Conservation (phyloP, 768 basidiomycete species). For the Porphyrellus cyaneotinctus region DNA sequence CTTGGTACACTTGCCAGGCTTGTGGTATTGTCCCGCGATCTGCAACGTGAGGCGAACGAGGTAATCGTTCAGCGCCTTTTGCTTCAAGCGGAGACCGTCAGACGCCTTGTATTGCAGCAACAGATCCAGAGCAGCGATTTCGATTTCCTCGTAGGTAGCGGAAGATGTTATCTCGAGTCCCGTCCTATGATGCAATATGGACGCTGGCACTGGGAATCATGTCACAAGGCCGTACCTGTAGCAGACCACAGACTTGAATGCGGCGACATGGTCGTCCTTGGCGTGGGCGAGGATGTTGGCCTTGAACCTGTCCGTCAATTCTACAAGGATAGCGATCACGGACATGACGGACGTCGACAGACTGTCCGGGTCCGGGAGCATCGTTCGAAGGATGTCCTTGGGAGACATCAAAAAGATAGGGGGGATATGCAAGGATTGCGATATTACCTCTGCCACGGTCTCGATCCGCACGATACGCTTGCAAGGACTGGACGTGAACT, state of each 20-base stretch:
- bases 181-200: slow-evolving; percentile 36
- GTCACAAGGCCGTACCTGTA: slow-evolving; percentile 38
- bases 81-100: slow-evolving; percentile 46
- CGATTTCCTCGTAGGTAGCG: slow-evolving; percentile 24
- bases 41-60: slow-evolving; percentile 54
- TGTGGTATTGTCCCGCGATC: slow-evolving; percentile 48
- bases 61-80: slow-evolving; percentile 64
- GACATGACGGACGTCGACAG: slow-evolving; percentile 16
- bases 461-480: slow-evolving; percentile 70
- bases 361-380: slow-evolving; percentile 13
- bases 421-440: not conserved
- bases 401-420: slow-evolving; percentile 1
- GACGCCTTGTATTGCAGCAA: slow-evolving; percentile 34
- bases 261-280: slow-evolving; percentile 47
- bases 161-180: slow-evolving; percentile 52
- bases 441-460: slow-evolving; percentile 60
- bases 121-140: slow-evolving; percentile 32
- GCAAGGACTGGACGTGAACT: slow-evolving; percentile 47
- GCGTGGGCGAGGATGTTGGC: slow-evolving; percentile 37
- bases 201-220: not conserved
- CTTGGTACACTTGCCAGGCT: slow-evolving; percentile 55
- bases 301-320: slow-evolving; percentile 36
- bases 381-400: slow-evolving; percentile 17
- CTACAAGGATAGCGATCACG: slow-evolving; percentile 9
- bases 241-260: slow-evolving; percentile 74